A percentile compares a stretch with the other conserved stretches of the same genome.
Conservation (phyloP, 1,139 yeast species). For the Diutina catenulata region DNA sequence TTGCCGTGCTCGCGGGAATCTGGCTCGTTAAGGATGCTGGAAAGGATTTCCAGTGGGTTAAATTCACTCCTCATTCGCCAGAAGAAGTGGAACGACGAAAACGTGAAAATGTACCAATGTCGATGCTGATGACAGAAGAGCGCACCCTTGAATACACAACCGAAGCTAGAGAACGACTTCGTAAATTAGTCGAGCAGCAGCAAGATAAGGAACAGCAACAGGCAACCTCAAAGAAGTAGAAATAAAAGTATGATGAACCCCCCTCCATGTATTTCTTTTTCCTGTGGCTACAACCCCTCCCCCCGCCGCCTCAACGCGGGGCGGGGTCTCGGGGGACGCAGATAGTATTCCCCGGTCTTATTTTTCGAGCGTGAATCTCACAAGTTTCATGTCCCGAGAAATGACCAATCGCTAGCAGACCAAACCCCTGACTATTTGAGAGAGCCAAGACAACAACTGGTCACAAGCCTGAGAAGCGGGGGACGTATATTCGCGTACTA, state of each 20-base stretch:
- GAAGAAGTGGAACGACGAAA: conserved; percentile 31
- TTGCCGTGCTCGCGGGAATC: conserved; percentile 24
- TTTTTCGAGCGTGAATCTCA: no score
- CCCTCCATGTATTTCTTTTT: background rate
- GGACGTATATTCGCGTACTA: no score
- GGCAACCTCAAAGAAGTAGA: no score
- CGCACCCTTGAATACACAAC: conserved; percentile 32
- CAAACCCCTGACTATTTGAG: no score
- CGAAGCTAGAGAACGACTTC: conserved; percentile 28
- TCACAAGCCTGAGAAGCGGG: no score
- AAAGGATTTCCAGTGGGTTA: conserved; percentile 29
- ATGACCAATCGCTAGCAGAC: no score
- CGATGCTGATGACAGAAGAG: conserved; percentile 22
- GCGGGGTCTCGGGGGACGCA: no score
- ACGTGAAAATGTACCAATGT: conserved; percentile 20
- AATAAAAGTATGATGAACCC: background rate
- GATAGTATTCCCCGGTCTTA: no score
- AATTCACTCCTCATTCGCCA: conserved; percentile 25
- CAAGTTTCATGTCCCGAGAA: no score
- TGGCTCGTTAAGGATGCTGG: conserved; percentile 24
- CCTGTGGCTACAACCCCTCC: no score
- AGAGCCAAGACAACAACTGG: no score
- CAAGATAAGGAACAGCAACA: conserved; percentile 16
- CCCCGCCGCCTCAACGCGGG: no score
- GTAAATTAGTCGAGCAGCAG: conserved; percentile 10